Evolutionary conservation across 2,329 filamentous ascomycete species (phyloP), one percentile per base, ranked within the genome.

Genomic region (Tolypocladium amazonense): DNA sequence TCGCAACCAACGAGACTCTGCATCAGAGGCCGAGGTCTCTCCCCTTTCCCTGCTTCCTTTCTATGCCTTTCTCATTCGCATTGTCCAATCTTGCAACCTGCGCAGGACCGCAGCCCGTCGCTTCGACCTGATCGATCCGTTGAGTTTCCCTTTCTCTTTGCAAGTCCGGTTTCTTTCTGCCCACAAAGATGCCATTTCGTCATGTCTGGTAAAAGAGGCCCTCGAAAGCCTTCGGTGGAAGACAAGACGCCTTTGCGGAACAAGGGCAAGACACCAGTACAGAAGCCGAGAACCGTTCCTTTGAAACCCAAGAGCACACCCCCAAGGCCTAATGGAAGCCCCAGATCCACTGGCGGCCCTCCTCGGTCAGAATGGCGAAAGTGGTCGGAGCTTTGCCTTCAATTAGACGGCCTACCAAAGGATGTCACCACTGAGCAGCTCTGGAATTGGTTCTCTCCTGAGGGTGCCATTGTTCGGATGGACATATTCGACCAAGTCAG

Each of bases 391-490:
- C 58, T 76, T 7, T 68, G 59, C 4, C 59, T 78, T 20, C 61
- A 63, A 3, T 45, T 79, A 1, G 65, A 66, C 7, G 61, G 63
- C 5, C 61, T 83, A 5, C 75, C 76, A 0, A 14, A 39, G 0
- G 65, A 70, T 9, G 69, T 75, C 0, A 77, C 73, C 0, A 72
- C 76, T 0, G 70, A 68, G 33, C 71, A 79, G 20, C 67, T 90
- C 1, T 84, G 79, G 69, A 66, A 75, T 2, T 77, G 77, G 23
- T 82, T 90, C 62, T 69, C 72, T 1, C 61, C 65, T 0, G 75
- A 84, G 60, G 85, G 86, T 0, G 73, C 72, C 7, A 77, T 90
- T 15, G 71, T 71, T 3, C 79, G 73, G 41, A 81, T 89, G 41
- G 82, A 88, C 18, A 73, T 88, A 1, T 79, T 76, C 56, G 78